Evolutionary conservation across 805 yeast genomes (phyloP).

Genomic region (Osmozyma mogii): DNA sequence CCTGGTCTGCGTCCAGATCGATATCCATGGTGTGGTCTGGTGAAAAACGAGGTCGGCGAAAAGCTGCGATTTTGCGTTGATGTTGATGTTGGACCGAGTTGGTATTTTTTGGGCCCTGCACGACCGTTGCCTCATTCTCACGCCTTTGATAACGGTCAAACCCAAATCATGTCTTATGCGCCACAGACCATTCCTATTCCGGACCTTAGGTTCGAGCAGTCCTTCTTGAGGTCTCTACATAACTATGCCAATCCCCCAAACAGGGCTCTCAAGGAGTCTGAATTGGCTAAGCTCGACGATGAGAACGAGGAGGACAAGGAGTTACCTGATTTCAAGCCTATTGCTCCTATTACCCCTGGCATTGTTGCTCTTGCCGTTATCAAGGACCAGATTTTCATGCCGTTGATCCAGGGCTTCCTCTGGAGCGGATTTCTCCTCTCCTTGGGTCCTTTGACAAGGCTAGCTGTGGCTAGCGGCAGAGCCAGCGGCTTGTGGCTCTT

Average conservation of each 20-base stretch:
- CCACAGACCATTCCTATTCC: slow-evolving; percentile 30
- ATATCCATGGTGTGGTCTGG: slow-evolving; percentile 17
- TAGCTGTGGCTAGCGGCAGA: slow-evolving; percentile 14
- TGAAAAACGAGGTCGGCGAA: no score
- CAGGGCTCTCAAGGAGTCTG: no score
- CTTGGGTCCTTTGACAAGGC: slow-evolving; percentile 26
- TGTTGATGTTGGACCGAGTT: not conserved
- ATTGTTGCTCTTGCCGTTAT: slow-evolving; percentile 41
- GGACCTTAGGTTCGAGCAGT: slow-evolving; percentile 60
- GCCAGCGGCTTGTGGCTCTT: no score
- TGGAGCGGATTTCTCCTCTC: slow-evolving; percentile 36
- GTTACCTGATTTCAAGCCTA: slow-evolving; percentile 17
- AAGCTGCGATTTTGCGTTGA: slow-evolving; percentile 1
- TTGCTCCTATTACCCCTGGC: slow-evolving; percentile 35
- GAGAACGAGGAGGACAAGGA: slow-evolving; percentile 6
- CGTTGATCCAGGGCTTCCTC: slow-evolving; percentile 44
- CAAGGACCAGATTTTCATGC: slow-evolving; percentile 46
- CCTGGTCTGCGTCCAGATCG: slow-evolving; percentile 31
- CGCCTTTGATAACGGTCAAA: no score
- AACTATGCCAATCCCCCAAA: slow-evolving; percentile 26
- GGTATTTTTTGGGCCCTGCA: not conserved
- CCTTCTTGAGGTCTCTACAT: slow-evolving; percentile 36
- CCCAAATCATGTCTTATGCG: not conserved
- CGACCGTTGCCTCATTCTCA: slow-evolving; percentile 1
- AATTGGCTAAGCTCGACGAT: no score